Conservation (phyloP, 1,284 basidiomycete genomes). For the Sporisorium sorghi region DNA sequence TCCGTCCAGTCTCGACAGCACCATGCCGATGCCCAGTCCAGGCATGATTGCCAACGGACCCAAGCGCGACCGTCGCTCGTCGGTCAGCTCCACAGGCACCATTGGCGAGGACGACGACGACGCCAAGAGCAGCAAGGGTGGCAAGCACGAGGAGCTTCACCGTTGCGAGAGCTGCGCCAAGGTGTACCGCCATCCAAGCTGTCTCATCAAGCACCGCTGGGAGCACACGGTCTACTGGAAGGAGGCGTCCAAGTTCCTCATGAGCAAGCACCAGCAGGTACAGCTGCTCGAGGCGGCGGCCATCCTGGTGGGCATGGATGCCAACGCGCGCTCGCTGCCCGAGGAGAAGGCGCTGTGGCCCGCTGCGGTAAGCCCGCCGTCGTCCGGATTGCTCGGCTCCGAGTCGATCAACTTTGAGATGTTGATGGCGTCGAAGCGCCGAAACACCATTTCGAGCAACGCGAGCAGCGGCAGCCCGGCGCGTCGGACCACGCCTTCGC, state of each 20-base stretch:
- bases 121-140: conserved; percentile 19
- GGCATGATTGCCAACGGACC: conserved; percentile 34
- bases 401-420: conserved; percentile 69
- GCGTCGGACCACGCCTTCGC: conserved; percentile 40
- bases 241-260: conserved; percentile 89
- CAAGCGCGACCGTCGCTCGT: conserved; percentile 68
- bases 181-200: conserved; percentile 93
- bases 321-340: conserved; percentile 80
- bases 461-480: conserved; percentile 43
- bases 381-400: conserved; percentile 70
- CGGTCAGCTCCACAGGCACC: conserved; percentile 67
- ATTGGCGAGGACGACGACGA: conserved; percentile 75
- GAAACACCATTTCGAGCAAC: conserved; percentile 47
- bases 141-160: conserved; percentile 74
- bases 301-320: conserved; percentile 78
- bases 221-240: conserved; percentile 98
- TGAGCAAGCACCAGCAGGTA: conserved; percentile 97
- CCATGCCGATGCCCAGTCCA: conserved; percentile 47
- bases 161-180: conserved; percentile 82
- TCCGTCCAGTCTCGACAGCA: conserved; percentile 53
- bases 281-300: conserved; percentile 97
- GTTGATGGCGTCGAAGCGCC: conserved; percentile 64
- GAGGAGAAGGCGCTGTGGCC: conserved; percentile 85
- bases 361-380: conserved; percentile 72
- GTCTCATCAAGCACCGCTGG: conserved; percentile 96